Evolutionary conservation across 306 rosid genomes (phyloP).

Genomic region (Biancaea sappan): DNA sequence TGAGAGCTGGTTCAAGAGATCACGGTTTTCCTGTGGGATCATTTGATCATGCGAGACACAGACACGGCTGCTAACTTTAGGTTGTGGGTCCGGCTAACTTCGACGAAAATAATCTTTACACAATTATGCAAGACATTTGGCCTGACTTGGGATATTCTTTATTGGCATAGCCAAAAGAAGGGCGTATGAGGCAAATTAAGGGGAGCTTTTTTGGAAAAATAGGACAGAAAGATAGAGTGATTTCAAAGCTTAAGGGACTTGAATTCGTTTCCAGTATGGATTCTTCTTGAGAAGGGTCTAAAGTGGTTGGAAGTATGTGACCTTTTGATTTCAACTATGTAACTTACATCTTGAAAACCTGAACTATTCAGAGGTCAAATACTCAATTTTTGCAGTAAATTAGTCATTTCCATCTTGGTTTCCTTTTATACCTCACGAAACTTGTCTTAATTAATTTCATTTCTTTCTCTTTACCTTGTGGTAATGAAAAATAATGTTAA

Average conservation of each 20-base stretch:
- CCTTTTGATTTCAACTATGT: conserved; percentile 4
- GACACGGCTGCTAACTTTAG: not conserved
- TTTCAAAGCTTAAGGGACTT: not conserved
- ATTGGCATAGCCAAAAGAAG: not conserved
- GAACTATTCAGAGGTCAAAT: not conserved
- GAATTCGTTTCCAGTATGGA: conserved; percentile 1
- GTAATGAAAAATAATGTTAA: not conserved
- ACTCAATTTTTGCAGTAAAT: not conserved
- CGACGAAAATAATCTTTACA: not conserved
- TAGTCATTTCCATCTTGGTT: not conserved
- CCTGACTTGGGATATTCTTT: not conserved
- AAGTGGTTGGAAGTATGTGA: conserved; percentile 2
- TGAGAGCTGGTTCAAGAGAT: conserved; percentile 24
- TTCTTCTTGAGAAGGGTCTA: not conserved
- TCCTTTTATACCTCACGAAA: not conserved
- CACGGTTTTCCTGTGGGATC: conserved; percentile 28
- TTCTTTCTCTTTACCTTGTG: not conserved
- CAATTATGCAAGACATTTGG: not conserved
- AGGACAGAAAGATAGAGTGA: not conserved
- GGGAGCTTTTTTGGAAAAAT: not conserved
- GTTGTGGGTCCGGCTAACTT: not conserved
- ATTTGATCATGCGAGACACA: not conserved
- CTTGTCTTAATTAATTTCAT: not conserved
- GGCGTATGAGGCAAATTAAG: not conserved
- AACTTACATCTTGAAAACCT: not conserved